Evolutionary conservation across 1,284 basidiomycete species (phyloP).

Genomic region (Lignosus rhinocerotis): DNA sequence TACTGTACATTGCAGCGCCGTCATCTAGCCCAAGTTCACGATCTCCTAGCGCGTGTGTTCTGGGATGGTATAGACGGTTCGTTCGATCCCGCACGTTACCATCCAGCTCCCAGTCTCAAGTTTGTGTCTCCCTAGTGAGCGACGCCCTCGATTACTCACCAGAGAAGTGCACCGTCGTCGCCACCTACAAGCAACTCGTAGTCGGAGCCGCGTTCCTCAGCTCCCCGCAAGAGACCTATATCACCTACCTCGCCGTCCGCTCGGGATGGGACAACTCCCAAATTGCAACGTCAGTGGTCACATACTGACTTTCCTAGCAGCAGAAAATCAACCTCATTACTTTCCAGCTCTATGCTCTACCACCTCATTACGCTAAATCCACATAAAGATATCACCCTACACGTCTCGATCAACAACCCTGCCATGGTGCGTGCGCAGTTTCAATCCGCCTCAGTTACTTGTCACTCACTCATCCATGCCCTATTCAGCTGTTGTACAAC

Average conservation of each 20-base stretch:
- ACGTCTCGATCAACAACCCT: conserved; percentile 77
- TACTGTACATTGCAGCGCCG: conserved; percentile 60
- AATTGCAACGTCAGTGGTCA: conserved; percentile 62
- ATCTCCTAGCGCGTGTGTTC: conserved; percentile 62
- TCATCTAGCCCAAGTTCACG: conserved; percentile 70
- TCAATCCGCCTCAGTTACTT: neutral
- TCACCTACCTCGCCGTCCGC: conserved; percentile 74
- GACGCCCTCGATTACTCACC: conserved; percentile 68
- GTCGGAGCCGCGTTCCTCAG: conserved; percentile 75
- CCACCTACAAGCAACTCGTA: conserved; percentile 67
- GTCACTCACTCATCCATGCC: neutral
- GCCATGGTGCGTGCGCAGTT: conserved; percentile 53
- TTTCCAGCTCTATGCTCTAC: conserved; percentile 68
- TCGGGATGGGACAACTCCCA: conserved; percentile 76
- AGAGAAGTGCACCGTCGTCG: conserved; percentile 70
- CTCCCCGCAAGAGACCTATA: conserved; percentile 78
- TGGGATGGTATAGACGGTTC: conserved; percentile 75
- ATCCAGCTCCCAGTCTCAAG: neutral
- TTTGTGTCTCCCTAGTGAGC: conserved; percentile 44
- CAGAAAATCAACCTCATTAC: neutral
- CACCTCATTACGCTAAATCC: conserved; percentile 71
- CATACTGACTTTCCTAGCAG: neutral
- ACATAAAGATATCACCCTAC: conserved; percentile 71
- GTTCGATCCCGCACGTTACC: conserved; percentile 5
- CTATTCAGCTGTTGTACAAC: conserved; percentile 68